Conservation (phyloP, 176 grass and related monocot genomes). For the Avena insularis region DNA sequence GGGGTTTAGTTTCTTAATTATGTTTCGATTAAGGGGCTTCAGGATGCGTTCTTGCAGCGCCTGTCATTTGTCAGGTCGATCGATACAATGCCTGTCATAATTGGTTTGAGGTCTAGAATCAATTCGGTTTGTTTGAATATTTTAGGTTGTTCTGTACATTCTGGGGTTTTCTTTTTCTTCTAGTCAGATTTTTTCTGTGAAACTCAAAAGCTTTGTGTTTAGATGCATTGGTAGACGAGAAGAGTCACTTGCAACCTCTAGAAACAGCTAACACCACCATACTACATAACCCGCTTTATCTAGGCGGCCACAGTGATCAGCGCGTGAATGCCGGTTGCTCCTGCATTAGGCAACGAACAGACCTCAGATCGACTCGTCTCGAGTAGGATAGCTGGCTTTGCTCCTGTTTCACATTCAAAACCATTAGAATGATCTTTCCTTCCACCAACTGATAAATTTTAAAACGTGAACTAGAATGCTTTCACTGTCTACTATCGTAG, state of each 20-base stretch:
- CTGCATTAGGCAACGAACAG: too few relatives aligned
- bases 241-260: too few relatives aligned
- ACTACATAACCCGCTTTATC: too few relatives aligned
- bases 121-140: neutral
- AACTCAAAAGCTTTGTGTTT: too few relatives aligned
- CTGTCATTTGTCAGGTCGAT: neutral
- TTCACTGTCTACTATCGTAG: neutral
- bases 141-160: neutral
- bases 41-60: neutral
- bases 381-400: too few relatives aligned
- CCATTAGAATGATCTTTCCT: neutral
- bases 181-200: too few relatives aligned
- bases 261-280: too few relatives aligned
- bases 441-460: neutral
- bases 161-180: neutral
- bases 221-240: too few relatives aligned
- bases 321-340: too few relatives aligned
- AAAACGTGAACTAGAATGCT: neutral
- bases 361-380: too few relatives aligned
- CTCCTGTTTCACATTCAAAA: neutral
- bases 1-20: neutral
- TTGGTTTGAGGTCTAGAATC: neutral
- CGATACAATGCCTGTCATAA: constrained; percentile 12
- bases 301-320: too few relatives aligned
- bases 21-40: neutral